A percentile compares a stretch with the other conserved stretches of the same genome.
Evolutionary conservation across 805 yeast genomes (phyloP).

Genomic region (Candida nanaspora): DNA sequence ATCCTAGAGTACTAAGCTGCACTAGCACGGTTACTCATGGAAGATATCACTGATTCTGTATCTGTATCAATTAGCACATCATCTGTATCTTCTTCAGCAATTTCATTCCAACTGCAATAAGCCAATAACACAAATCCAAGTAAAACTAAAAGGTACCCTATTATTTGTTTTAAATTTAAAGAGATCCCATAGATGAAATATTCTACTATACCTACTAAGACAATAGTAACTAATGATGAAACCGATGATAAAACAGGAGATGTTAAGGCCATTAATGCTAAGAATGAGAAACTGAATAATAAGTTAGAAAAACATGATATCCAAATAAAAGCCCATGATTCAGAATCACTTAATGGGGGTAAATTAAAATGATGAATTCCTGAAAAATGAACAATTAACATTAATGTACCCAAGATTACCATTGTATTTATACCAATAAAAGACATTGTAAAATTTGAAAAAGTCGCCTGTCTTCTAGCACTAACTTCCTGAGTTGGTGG

Average conservation of each 20-base stretch:
- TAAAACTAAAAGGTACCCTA: conserved; percentile 66
- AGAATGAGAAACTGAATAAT: conserved; percentile 61
- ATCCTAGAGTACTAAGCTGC: no score
- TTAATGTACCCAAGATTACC: conserved; percentile 37
- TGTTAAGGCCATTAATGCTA: conserved; percentile 75
- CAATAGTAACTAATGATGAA: conserved; percentile 56
- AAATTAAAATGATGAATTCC: conserved; percentile 54
- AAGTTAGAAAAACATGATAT: conserved; percentile 58
- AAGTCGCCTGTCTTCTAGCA: conserved; percentile 67
- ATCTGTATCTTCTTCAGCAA: conserved; percentile 32
- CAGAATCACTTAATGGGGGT: conserved; percentile 28
- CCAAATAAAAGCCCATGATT: conserved; percentile 36
- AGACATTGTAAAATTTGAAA: conserved; percentile 72
- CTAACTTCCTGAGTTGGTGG: conserved; percentile 58
- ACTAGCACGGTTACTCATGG: conserved; percentile 7
- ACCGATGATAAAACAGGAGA: conserved; percentile 77
- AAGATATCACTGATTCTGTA: conserved; percentile 23
- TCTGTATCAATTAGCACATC: conserved; percentile 27
- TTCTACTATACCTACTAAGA: conserved; percentile 73
- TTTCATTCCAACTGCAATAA: conserved; percentile 59
- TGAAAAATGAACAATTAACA: conserved; percentile 42
- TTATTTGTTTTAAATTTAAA: conserved; percentile 46
- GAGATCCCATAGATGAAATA: conserved; percentile 57
- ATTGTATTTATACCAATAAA: conserved; percentile 55
- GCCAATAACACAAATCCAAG: conserved; percentile 64